A percentile compares a stretch with the other conserved stretches of the same genome.
Evolutionary conservation across 306 rosid genomes (phyloP).

Genomic region (Pyrus communis): DNA sequence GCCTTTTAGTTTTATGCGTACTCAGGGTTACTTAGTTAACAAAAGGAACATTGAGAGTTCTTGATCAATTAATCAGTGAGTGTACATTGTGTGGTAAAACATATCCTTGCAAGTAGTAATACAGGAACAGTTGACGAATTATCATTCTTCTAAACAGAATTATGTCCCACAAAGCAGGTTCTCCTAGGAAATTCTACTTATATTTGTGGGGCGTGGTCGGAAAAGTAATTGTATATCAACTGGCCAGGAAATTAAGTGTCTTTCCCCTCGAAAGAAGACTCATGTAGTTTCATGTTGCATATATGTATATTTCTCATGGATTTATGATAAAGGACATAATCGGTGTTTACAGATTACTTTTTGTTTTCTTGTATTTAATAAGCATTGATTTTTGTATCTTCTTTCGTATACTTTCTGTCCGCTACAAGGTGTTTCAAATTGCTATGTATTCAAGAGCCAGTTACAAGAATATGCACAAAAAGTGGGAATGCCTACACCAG

Average conservation of each 20-base stretch:
- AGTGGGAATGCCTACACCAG: conserved; percentile 69
- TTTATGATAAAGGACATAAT: background rate
- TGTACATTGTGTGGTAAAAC: background rate
- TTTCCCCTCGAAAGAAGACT: background rate
- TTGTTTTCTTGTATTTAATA: background rate
- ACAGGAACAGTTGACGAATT: background rate
- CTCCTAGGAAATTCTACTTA: no score
- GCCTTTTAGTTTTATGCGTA: background rate
- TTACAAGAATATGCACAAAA: conserved; percentile 94
- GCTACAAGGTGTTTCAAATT: conserved; percentile 69
- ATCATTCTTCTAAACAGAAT: background rate
- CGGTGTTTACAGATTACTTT: background rate
- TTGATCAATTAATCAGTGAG: background rate
- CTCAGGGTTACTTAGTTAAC: background rate
- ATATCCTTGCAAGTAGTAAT: background rate
- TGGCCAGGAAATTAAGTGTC: background rate
- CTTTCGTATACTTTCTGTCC: background rate
- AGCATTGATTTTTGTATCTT: background rate
- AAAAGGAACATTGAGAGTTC: background rate
- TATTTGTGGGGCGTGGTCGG: background rate
- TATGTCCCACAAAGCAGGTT: background rate
- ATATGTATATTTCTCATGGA: background rate
- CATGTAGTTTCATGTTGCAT: background rate
- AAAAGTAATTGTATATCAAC: background rate
- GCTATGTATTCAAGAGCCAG: conserved; percentile 87